phyloP scores from a whole-genome alignment of 1,284 basidiomycete species.

The Ganoderma lingzhi region DNA sequence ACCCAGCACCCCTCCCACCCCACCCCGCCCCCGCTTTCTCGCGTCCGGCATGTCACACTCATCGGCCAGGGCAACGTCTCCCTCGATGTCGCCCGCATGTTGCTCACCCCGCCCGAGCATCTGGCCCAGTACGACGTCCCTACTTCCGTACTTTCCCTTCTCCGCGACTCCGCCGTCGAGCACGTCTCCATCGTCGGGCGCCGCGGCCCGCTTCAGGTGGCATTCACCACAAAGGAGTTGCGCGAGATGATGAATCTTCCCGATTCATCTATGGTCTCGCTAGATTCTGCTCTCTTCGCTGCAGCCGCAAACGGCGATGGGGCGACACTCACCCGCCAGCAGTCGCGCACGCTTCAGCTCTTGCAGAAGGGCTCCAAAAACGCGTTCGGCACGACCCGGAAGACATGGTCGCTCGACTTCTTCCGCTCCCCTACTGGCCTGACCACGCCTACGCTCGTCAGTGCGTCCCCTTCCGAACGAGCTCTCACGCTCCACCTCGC shows the following conservation, averaged over 20 bases:
- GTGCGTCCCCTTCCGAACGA: background rate
- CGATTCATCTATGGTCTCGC: constrained; percentile 72
- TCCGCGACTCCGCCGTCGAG: constrained; percentile 70
- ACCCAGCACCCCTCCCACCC: constrained; percentile 85
- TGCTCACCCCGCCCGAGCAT: constrained; percentile 73
- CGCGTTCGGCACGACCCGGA: constrained; percentile 54
- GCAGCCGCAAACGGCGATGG: constrained; percentile 39
- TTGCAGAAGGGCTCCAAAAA: constrained; percentile 74
- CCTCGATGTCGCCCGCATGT: constrained; percentile 91
- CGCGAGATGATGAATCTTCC: constrained; percentile 89
- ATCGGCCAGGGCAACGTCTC: constrained; percentile 98
- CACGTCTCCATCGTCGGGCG: constrained; percentile 89
- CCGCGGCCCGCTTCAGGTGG: constrained; percentile 89
- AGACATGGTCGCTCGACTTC: constrained; percentile 86
- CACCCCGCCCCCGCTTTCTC: constrained; percentile 66
- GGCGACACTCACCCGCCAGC: constrained; percentile 63
- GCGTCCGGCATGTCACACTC: constrained; percentile 77
- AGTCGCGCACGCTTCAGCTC: constrained; percentile 71
- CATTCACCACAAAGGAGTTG: constrained; percentile 95
- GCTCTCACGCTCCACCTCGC: constrained; percentile 63
- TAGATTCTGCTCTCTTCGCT: constrained; percentile 56
- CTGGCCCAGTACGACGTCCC: constrained; percentile 87
- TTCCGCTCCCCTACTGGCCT: constrained; percentile 75
- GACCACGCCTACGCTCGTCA: constrained; percentile 35
- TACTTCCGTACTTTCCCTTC: constrained; percentile 73